Evolutionary conservation across 2,329 filamentous ascomycete genomes (phyloP).

Genomic region (Fusarium hostae): DNA sequence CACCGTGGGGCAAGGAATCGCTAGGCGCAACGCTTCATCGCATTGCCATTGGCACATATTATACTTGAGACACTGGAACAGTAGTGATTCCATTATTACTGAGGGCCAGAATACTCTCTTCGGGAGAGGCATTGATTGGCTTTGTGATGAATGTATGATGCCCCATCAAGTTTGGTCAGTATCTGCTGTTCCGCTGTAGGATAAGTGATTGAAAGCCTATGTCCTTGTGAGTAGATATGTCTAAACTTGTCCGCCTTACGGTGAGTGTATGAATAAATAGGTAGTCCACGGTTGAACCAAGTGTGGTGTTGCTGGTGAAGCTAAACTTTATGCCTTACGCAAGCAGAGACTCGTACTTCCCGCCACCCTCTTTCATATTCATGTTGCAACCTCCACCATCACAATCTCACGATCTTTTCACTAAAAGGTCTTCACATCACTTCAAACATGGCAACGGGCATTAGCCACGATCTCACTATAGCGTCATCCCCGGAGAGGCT

Average conservation of each 20-base stretch:
- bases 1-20: not conserved
- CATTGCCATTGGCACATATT: not conserved
- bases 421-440: not conserved
- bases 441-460: not conserved
- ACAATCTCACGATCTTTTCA: no score
- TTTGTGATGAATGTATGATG: not conserved
- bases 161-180: not conserved
- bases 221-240: not conserved
- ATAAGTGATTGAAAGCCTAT: no score
- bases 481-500: conserved; percentile 26
- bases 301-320: not conserved
- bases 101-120: not conserved
- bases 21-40: not conserved
- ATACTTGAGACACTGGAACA: not conserved
- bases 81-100: not conserved
- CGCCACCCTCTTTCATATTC: not conserved
- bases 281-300: not conserved
- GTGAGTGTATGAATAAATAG: not conserved
- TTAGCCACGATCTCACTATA: conserved; percentile 1
- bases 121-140: not conserved
- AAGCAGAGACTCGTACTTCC: not conserved
- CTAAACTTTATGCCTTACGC: not conserved
- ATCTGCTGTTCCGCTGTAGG: not conserved
- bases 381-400: not conserved
- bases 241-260: no score